These are phyloP conservation scores for Thielaviopsis euricoi DNA, from an alignment of 2,329 filamentous ascomycete genomes.

Conservation along the genomic window DNA sequence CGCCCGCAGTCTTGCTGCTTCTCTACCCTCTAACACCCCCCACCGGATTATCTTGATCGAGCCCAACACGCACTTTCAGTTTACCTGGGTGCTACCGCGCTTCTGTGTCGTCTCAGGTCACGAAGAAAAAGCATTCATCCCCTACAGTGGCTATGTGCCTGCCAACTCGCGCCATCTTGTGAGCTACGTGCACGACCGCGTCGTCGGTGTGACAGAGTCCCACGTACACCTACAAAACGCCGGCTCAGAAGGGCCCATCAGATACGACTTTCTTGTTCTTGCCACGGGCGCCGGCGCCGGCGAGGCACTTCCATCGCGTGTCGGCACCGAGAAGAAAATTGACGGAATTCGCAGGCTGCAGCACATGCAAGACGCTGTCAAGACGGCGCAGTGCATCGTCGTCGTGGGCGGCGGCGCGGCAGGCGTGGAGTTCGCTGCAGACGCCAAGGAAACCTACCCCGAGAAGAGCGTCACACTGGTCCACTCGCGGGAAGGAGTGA, in stretches of 20 bases:
- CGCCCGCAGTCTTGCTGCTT: conserved; percentile 29
- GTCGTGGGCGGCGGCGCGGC: conserved; percentile 44
- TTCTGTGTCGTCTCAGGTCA: conserved; percentile 37
- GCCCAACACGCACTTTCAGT: conserved; percentile 43
- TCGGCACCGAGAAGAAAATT: conserved; percentile 25
- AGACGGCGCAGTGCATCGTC: conserved; percentile 26
- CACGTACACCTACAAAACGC: conserved; percentile 21
- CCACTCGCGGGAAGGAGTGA: conserved; percentile 36
- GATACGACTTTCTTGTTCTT: conserved; percentile 38
- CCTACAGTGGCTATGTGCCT: conserved; percentile 30
- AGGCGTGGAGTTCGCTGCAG: conserved; percentile 43
- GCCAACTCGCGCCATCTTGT: conserved; percentile 13
- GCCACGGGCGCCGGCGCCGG: conserved; percentile 36
- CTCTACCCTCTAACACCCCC: conserved; percentile 27
- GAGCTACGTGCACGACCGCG: conserved; percentile 22
- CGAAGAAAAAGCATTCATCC: conserved; percentile 43
- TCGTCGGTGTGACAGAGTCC: conserved; percentile 18
- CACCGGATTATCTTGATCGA: conserved; percentile 41
- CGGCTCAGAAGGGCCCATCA: conserved; percentile 20
- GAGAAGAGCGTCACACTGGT: conserved; percentile 40
- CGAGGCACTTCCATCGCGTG: conserved; percentile 30
- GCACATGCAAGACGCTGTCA: conserved; percentile 29
- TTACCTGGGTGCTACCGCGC: conserved; percentile 42
- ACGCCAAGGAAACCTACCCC: conserved; percentile 38
- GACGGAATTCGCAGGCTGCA: conserved; percentile 27